phyloP scores from a whole-genome alignment of 768 basidiomycete genomes.

The Sistotremastrum suecicum region DNA sequence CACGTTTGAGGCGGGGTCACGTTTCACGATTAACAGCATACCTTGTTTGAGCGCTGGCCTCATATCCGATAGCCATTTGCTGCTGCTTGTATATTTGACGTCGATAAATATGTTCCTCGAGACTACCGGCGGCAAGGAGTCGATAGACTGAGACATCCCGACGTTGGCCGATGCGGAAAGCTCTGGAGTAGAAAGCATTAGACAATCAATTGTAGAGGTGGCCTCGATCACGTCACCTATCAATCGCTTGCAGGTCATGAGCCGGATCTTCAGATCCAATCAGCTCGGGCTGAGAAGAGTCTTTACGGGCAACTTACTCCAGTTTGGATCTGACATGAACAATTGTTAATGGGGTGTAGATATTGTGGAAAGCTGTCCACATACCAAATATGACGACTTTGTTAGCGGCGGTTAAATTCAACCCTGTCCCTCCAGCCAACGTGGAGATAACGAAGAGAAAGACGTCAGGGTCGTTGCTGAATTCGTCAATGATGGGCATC shows the following conservation, averaged over 20 bases:
- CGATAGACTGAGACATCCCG: constrained; percentile 78
- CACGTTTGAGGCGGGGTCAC: neutral
- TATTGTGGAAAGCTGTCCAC: constrained; percentile 11
- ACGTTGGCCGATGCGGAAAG: constrained; percentile 76
- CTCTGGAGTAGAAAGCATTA: constrained; percentile 21
- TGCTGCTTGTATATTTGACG: constrained; percentile 90
- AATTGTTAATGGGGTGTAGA: neutral
- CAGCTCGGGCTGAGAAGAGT: neutral
- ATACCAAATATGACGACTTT: constrained; percentile 85
- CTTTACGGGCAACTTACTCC: constrained; percentile 51
- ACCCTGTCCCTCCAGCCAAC: constrained; percentile 79
- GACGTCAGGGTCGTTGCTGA: constrained; percentile 57
- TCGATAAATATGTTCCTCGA: constrained; percentile 81
- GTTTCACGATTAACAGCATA: constrained; percentile 13
- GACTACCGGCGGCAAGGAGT: constrained; percentile 71
- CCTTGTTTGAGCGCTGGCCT: constrained; percentile 74
- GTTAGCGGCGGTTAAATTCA: constrained; percentile 86
- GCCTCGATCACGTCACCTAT: constrained; percentile 25
- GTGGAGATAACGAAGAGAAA: constrained; percentile 86
- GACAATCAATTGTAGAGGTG: neutral
- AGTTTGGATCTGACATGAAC: constrained; percentile 60
- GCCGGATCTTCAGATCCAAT: constrained; percentile 56
- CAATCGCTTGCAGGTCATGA: constrained; percentile 89
- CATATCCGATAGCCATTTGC: constrained; percentile 83
- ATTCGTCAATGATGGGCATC: constrained; percentile 76